A percentile compares a stretch with the other conserved stretches of the same genome.
These are phyloP conservation scores for Quercus lobata DNA, from an alignment of 331 rosid species.

Conservation along the genomic window DNA sequence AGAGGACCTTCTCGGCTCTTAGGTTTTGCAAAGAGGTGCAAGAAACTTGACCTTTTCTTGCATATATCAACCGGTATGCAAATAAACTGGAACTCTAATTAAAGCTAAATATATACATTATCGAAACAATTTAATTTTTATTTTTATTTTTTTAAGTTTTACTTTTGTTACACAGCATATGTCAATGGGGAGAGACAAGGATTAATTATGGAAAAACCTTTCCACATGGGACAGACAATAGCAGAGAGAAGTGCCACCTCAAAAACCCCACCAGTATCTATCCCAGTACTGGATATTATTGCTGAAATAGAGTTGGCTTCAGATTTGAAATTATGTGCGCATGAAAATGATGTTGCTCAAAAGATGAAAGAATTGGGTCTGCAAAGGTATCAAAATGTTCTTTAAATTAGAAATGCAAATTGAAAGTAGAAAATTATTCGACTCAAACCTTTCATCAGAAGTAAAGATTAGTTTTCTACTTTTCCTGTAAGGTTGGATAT, in stretches of 20 bases:
- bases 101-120: not conserved
- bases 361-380: conserved; percentile 7
- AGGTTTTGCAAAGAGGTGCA: no score
- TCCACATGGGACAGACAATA: not conserved
- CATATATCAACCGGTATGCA: conserved; percentile 5
- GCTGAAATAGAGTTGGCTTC: not conserved
- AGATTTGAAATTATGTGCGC: no score
- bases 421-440: no score
- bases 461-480: no score
- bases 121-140: not conserved
- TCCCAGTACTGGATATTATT: not conserved
- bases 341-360: not conserved
- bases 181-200: no score
- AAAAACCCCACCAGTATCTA: not conserved
- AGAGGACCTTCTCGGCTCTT: no score
- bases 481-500: no score
- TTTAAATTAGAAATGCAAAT: no score
- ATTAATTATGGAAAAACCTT: no score
- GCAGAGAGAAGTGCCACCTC: not conserved
- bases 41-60: not conserved
- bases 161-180: no score
- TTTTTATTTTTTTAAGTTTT: no score
- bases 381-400: not conserved
- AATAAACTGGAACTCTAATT: not conserved
- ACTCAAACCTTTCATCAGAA: no score